Conservation (phyloP, 2,329 filamentous ascomycete species). For the Fusarium dimerum region DNA sequence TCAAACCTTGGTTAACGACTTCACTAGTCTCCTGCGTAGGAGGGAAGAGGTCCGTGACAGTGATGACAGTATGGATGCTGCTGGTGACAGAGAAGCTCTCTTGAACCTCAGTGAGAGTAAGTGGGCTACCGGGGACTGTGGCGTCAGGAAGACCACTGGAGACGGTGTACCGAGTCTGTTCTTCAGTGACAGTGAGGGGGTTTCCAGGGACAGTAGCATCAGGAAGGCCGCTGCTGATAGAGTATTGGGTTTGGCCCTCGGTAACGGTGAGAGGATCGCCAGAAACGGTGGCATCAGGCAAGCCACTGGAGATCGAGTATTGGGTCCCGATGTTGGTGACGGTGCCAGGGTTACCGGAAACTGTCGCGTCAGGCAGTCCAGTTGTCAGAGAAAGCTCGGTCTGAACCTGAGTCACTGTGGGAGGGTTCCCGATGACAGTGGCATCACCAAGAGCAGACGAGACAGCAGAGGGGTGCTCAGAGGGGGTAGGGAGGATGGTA, state of each 20-base stretch:
- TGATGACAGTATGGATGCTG: slow-evolving; percentile 27
- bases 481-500: slow-evolving; percentile 26
- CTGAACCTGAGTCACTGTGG: slow-evolving; percentile 34
- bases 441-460: slow-evolving; percentile 23
- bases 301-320: slow-evolving; percentile 19
- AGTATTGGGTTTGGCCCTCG: slow-evolving; percentile 25
- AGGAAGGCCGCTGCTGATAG: slow-evolving; percentile 19
- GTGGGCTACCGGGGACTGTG: slow-evolving; percentile 34
- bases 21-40: slow-evolving; percentile 2
- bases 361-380: slow-evolving; percentile 34
- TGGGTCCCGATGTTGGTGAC: slow-evolving; percentile 27
- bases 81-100: slow-evolving; percentile 19
- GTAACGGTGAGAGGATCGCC: slow-evolving; percentile 30
- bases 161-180: slow-evolving; percentile 28
- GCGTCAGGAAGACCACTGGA: slow-evolving; percentile 33
- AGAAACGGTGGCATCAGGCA: slow-evolving; percentile 28
- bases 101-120: slow-evolving; percentile 31
- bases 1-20: slow-evolving; percentile 2
- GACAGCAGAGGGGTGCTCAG: slow-evolving; percentile 10
- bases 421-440: slow-evolving; percentile 31
- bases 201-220: slow-evolving; percentile 27
- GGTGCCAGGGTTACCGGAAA: slow-evolving; percentile 35
- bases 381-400: slow-evolving; percentile 31
- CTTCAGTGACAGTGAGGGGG: slow-evolving; percentile 32
- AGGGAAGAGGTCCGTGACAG: slow-evolving; percentile 33